Conservation (phyloP, 805 yeast genomes). For the Blastobotrys attinorum region DNA sequence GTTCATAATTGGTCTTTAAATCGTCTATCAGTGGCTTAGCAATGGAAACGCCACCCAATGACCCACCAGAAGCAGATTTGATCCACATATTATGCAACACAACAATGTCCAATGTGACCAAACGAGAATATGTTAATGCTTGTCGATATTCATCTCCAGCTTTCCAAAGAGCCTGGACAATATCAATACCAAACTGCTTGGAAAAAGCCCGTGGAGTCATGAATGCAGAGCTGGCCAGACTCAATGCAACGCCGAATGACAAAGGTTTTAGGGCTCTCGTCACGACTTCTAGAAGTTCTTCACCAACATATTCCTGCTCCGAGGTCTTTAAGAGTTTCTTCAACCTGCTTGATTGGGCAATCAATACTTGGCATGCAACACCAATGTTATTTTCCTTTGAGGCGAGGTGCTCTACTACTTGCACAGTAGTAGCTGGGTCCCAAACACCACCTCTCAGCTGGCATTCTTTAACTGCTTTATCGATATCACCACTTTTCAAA, state of each 20-base stretch:
- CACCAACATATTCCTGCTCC: neutral
- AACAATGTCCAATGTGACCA: slow-evolving; percentile 12
- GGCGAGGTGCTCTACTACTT: slow-evolving; percentile 11
- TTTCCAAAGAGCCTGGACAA: slow-evolving; percentile 19
- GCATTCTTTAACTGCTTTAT: slow-evolving; percentile 25
- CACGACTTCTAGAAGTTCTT: neutral
- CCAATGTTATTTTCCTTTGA: neutral
- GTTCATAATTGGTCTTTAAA: slow-evolving; percentile 7
- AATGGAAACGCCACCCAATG: slow-evolving; percentile 15
- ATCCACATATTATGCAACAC: slow-evolving; percentile 14
- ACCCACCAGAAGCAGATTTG: slow-evolving; percentile 5
- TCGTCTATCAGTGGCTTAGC: slow-evolving; percentile 10
- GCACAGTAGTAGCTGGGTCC: slow-evolving; percentile 25
- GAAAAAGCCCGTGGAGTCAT: slow-evolving; percentile 13
- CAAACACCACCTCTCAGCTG: slow-evolving; percentile 21
- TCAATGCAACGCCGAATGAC: neutral
- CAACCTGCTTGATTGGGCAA: neutral
- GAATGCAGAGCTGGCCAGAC: slow-evolving; percentile 12
- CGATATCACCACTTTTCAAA: slow-evolving; percentile 14
- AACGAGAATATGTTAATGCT: neutral
- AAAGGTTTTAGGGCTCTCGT: neutral
- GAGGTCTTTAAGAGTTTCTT: no score
- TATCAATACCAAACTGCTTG: slow-evolving; percentile 12
- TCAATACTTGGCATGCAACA: neutral
- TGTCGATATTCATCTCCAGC: slow-evolving; percentile 12